phyloP scores from a whole-genome alignment of 495 filamentous ascomycete species.

The Aspergillus kassunensis region DNA sequence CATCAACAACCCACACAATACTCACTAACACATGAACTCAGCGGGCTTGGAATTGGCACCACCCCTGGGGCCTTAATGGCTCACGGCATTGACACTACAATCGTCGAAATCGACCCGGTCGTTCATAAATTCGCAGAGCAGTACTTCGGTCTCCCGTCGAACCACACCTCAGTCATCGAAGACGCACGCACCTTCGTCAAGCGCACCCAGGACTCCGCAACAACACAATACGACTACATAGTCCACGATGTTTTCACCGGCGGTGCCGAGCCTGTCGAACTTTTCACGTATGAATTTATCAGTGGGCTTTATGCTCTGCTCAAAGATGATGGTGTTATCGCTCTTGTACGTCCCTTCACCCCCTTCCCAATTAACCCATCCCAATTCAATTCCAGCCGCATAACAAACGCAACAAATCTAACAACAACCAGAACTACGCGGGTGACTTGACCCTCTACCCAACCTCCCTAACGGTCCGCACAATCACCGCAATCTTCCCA shows the following conservation, averaged over 20 bases:
- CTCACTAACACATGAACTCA: conserved; percentile 34
- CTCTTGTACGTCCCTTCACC: conserved; percentile 66
- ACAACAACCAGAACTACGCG: conserved; percentile 99
- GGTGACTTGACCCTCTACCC: conserved; percentile 76
- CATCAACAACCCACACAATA: neutral
- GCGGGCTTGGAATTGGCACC: conserved; percentile 89
- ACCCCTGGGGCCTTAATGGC: conserved; percentile 79
- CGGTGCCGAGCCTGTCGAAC: conserved; percentile 79
- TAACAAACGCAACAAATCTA: too few species aligned
- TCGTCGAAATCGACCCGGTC: conserved; percentile 89
- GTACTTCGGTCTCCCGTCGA: conserved; percentile 75
- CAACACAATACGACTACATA: conserved; percentile 75
- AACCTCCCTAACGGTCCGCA: conserved; percentile 66
- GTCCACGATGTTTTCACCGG: conserved; percentile 99
- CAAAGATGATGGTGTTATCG: conserved; percentile 75
- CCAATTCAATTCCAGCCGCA: too few species aligned
- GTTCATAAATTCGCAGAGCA: conserved; percentile 76
- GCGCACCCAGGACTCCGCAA: conserved; percentile 38
- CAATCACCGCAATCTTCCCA: conserved; percentile 69
- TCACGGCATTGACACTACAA: conserved; percentile 86
- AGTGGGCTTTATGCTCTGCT: conserved; percentile 62
- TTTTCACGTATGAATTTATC: conserved; percentile 87
- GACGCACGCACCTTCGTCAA: conserved; percentile 76
- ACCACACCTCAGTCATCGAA: conserved; percentile 75
- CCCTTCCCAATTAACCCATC: neutral